phyloP scores from a whole-genome alignment of 208 protist genomes.

The Endotrypanum monterogeii region DNA sequence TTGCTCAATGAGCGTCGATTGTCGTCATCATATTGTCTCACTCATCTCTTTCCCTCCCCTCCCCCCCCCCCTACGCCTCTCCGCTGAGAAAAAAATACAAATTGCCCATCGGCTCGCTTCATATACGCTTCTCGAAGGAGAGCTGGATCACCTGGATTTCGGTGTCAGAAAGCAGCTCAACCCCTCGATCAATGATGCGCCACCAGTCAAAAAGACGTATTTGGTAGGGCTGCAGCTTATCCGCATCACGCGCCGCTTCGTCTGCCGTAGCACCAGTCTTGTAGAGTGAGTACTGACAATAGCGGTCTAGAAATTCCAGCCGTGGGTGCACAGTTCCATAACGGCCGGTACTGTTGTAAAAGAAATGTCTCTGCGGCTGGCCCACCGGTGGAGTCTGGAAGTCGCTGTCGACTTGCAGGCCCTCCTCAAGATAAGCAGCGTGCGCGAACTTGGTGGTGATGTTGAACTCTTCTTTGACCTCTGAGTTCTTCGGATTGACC shows the following conservation, averaged over 20 bases:
- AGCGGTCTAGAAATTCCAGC: constrained; percentile 81
- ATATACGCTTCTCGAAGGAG: constrained; percentile 36
- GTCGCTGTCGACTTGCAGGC: constrained; percentile 33
- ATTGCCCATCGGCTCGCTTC: background rate
- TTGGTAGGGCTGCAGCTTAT: constrained; percentile 35
- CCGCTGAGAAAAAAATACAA: no score
- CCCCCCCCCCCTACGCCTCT: no score
- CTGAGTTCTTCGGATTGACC: constrained; percentile 16
- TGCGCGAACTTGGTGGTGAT: constrained; percentile 57
- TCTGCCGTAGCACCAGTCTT: constrained; percentile 66
- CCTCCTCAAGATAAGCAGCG: constrained; percentile 40
- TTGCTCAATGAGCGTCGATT: no score
- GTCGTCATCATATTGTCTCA: no score
- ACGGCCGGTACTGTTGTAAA: constrained; percentile 68
- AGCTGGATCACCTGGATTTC: constrained; percentile 82
- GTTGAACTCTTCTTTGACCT: constrained; percentile 54
- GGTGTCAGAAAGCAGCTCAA: constrained; percentile 73
- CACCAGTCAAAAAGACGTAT: constrained; percentile 74
- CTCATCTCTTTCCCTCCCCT: no score
- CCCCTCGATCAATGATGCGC: constrained; percentile 42
- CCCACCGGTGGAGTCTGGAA: constrained; percentile 53
- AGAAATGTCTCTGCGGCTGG: constrained; percentile 54
- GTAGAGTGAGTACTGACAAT: constrained; percentile 84
- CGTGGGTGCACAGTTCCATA: constrained; percentile 63
- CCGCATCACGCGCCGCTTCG: constrained; percentile 30